These are phyloP conservation scores for Alternaria atra DNA, from an alignment of 2,329 filamentous ascomycete genomes.

Conservation along the genomic window DNA sequence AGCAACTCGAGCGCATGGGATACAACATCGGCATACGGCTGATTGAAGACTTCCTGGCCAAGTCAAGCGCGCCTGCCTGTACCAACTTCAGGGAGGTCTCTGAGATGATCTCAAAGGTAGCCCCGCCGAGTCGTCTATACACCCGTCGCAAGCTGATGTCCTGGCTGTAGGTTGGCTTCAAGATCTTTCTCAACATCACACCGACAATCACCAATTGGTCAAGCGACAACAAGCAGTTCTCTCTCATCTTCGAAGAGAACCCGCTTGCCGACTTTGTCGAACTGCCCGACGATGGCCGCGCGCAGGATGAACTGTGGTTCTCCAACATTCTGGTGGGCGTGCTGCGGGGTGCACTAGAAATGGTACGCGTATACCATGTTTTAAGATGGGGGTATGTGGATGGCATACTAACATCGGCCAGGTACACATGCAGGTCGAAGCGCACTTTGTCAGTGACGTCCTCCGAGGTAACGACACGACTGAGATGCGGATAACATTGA, in stretches of 20 bases:
- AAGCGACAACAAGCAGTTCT: constrained; percentile 95
- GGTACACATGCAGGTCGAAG: constrained; percentile 97
- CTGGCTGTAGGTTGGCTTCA: constrained; percentile 82
- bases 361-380: constrained; percentile 66
- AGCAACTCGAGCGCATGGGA: constrained; percentile 98
- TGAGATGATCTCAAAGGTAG: constrained; percentile 92
- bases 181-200: constrained; percentile 97
- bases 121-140: not conserved
- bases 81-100: constrained; percentile 94
- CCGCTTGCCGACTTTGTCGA: constrained; percentile 97
- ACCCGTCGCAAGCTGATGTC: constrained; percentile 14
- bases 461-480: constrained; percentile 94
- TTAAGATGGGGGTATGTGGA: not conserved
- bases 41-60: constrained; percentile 97
- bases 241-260: constrained; percentile 95
- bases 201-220: constrained; percentile 96
- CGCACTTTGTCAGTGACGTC: constrained; percentile 93
- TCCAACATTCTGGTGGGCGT: constrained; percentile 97
- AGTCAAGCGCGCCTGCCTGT: constrained; percentile 89
- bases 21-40: constrained; percentile 97
- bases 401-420: constrained; percentile 39
- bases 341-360: constrained; percentile 88
- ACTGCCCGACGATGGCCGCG: constrained; percentile 90
- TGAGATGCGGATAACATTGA: constrained; percentile 91
- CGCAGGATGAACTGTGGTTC: constrained; percentile 98